Evolutionary conservation across 169 alveolate species (phyloP), one percentile per base, ranked within the genome.

Genomic region (Blepharisma undulans): DNA sequence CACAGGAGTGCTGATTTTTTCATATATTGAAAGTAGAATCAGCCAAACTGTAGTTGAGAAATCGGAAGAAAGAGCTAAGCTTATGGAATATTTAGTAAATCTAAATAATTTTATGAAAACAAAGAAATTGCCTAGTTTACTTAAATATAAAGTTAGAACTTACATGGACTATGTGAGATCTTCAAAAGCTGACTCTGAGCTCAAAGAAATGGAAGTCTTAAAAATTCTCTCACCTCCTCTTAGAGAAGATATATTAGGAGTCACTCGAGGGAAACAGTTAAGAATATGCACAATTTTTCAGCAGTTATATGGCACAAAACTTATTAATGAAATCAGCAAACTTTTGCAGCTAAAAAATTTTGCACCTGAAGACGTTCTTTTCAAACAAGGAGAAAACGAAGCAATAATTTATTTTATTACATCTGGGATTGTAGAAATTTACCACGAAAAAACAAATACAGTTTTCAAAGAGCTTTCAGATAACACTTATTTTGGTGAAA

Each of bases 401-500:
- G 0, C 8, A 2, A 22, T 72, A 22, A 59, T 86, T 19, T 86
- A 86, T 72, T 86, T 66, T 72, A 27, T 86, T 19, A 25, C 36
- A 19, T 22, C 66, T 19, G 91, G 91, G n/a, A 22, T 21, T 19
- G 72, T 66, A n/a, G 29, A 71, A 36, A 72, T 86, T 27, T 86
- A 66, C n/a, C 72, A 86, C 14, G 66, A 86, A 86, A 22, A n/a
- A 27, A 86, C 91, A 3, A 80, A 88, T 30, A 92, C 91, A 18
- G 80, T 66, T 3, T 78, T 76, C 84, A 88, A 90, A 82, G 61
- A 27, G 33, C 25, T 86, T 8, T 61, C 25, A 86, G 87, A 92
- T 86, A 89, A 76, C 29, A 92, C 88, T 34, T 92, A 92, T 33
- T 93, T 93, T 85, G 96, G 96, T 19, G 96, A 93, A 92, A 88